Evolutionary conservation across 768 basidiomycete genomes (phyloP).

Genomic region (Tulasnella sp.): DNA sequence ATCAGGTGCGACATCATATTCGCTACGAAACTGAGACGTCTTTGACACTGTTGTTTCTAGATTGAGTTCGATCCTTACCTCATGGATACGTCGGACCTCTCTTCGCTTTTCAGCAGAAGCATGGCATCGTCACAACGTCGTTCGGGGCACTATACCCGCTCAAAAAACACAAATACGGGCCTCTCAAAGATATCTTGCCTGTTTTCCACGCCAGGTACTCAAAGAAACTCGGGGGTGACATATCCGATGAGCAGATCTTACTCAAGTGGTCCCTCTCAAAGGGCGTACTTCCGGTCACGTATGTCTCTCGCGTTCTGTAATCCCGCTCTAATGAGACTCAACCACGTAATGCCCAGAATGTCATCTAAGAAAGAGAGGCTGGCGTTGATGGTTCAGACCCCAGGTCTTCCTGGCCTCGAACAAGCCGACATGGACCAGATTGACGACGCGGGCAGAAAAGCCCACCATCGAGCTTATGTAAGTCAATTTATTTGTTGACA

Average conservation of each 20-base stretch:
- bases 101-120: slow-evolving; percentile 21
- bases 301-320: too few relatives aligned
- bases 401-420: not conserved
- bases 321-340: too few relatives aligned
- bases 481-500: too few relatives aligned
- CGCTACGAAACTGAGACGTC: too few relatives aligned
- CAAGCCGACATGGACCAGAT: not conserved
- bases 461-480: slow-evolving; percentile 1
- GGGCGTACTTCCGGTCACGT: slow-evolving; percentile 2
- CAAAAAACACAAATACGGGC: not conserved
- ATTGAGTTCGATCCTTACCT: slow-evolving; percentile 32
- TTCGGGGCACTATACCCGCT: slow-evolving; percentile 9
- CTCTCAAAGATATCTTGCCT: not conserved
- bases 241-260: not conserved
- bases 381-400: not conserved
- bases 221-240: not conserved
- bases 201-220: not conserved
- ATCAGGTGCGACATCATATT: slow-evolving; percentile 24
- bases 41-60: slow-evolving; percentile 14
- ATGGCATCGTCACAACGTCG: slow-evolving; percentile 21
- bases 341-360: too few relatives aligned
- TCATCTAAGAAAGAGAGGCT: not conserved
- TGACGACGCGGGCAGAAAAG: slow-evolving; percentile 5
- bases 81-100: slow-evolving; percentile 21
- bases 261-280: slow-evolving; percentile 2